Conservation (phyloP, 495 filamentous ascomycete species). For the Trichoderma parareesei region DNA sequence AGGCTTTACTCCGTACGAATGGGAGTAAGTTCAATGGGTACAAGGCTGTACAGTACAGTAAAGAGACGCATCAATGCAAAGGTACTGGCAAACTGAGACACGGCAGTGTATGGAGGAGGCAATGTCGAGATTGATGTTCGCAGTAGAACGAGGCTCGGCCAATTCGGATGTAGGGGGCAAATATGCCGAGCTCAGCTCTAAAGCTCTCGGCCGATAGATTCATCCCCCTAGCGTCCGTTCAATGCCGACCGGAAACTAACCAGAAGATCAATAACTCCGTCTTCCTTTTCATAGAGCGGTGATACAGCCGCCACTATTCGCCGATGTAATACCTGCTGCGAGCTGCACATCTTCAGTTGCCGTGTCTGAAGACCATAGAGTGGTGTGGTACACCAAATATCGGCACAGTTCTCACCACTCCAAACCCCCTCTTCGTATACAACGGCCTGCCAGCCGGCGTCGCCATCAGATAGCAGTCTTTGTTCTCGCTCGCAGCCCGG, state of each 20-base stretch:
- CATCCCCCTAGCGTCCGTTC: not conserved
- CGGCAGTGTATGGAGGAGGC: not conserved
- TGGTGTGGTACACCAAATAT: constrained; percentile 11
- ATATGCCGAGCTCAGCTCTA: not conserved
- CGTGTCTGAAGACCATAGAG: constrained; percentile 4
- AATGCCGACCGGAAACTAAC: not conserved
- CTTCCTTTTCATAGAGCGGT: too few relatives aligned
- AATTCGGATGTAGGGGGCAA: not conserved
- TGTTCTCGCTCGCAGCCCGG: constrained; percentile 19
- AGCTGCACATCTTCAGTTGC: not conserved
- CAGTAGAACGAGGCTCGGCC: not conserved
- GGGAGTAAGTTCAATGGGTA: not conserved
- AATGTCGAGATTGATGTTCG: not conserved
- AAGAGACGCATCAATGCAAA: not conserved
- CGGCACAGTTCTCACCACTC: constrained; percentile 3
- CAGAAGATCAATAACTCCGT: too few relatives aligned
- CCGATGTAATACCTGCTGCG: too few relatives aligned
- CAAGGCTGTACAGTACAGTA: not conserved
- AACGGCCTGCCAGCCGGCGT: constrained; percentile 11
- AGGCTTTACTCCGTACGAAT: not conserved
- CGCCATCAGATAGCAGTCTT: constrained; percentile 12
- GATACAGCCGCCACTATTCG: too few relatives aligned
- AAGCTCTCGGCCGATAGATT: not conserved
- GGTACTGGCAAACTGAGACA: not conserved
- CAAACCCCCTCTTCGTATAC: constrained; percentile 11